Conservation (phyloP, 441 rosid genomes). For the Hura crepitans region DNA sequence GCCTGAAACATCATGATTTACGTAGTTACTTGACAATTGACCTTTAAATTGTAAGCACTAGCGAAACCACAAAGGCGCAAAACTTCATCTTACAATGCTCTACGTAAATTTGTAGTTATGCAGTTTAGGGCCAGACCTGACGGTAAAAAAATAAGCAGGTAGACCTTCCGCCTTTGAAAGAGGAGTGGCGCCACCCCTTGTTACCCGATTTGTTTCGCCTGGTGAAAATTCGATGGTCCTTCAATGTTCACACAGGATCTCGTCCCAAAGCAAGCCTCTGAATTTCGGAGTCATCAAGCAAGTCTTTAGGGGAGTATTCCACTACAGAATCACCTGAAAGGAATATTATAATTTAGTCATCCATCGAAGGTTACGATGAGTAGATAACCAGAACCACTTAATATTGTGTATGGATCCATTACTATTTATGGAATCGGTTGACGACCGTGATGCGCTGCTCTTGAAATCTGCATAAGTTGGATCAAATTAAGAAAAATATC, state of each 20-base stretch:
- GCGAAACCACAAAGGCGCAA: no score
- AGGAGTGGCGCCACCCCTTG: neutral
- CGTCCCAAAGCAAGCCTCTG: conserved; percentile 26
- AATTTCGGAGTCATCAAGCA: conserved; percentile 32
- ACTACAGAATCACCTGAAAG: conserved; percentile 62
- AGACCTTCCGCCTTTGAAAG: neutral
- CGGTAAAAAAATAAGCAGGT: neutral
- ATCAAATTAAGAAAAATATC: no score
- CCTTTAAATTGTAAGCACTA: neutral
- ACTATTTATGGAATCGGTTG: conserved; percentile 49
- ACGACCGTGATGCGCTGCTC: conserved; percentile 18
- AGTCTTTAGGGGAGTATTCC: conserved; percentile 41
- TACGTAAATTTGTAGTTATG: neutral
- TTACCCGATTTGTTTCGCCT: neutral
- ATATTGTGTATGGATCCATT: conserved; percentile 19
- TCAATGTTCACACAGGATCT: conserved; percentile 29
- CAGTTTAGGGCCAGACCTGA: neutral
- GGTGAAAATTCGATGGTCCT: no score
- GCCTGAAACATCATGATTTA: no score
- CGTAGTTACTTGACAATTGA: neutral
- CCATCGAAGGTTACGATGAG: neutral
- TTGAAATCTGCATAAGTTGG: no score
- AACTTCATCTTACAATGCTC: neutral
- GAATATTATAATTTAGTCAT: conserved; percentile 10
- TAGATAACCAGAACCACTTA: neutral